phyloP scores from a whole-genome alignment of 108 stramenopile species.

The Mayamaea pseudoterrestris region DNA sequence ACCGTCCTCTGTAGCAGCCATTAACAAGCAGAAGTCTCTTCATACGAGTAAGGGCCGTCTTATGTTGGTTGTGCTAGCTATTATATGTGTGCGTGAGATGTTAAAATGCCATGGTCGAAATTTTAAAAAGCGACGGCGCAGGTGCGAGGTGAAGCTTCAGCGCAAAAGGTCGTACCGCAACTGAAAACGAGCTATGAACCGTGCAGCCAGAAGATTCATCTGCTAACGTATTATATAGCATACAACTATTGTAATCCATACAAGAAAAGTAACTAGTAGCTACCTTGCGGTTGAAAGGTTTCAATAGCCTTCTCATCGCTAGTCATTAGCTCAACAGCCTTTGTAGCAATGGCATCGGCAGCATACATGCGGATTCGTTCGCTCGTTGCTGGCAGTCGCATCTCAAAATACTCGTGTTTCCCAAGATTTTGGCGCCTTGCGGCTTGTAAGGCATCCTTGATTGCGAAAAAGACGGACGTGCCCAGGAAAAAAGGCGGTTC shows the following conservation, averaged over 20 bases:
- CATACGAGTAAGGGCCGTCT: too few species aligned
- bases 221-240: too few species aligned
- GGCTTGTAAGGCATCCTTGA: slow-evolving; percentile 78
- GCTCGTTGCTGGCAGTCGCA: slow-evolving; percentile 79
- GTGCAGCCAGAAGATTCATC: too few species aligned
- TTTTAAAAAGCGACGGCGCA: too few species aligned
- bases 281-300: slow-evolving; percentile 25
- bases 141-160: too few species aligned
- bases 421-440: slow-evolving; percentile 32
- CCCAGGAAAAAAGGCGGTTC: slow-evolving; percentile 93
- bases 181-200: too few species aligned
- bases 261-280: slow-evolving; percentile 11
- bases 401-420: slow-evolving; percentile 52
- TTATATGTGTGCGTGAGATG: too few species aligned
- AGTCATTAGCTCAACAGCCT: slow-evolving; percentile 17
- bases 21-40: too few species aligned
- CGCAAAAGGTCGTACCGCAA: too few species aligned
- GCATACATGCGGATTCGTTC: slow-evolving; percentile 73
- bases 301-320: slow-evolving; percentile 8
- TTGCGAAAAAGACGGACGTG: slow-evolving; percentile 82
- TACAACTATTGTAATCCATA: not conserved
- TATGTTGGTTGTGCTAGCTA: too few species aligned
- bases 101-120: too few species aligned
- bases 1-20: too few species aligned
- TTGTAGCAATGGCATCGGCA: slow-evolving; percentile 43